Conservation (phyloP, 1,284 basidiomycete species). For the Sutorius eximius region DNA sequence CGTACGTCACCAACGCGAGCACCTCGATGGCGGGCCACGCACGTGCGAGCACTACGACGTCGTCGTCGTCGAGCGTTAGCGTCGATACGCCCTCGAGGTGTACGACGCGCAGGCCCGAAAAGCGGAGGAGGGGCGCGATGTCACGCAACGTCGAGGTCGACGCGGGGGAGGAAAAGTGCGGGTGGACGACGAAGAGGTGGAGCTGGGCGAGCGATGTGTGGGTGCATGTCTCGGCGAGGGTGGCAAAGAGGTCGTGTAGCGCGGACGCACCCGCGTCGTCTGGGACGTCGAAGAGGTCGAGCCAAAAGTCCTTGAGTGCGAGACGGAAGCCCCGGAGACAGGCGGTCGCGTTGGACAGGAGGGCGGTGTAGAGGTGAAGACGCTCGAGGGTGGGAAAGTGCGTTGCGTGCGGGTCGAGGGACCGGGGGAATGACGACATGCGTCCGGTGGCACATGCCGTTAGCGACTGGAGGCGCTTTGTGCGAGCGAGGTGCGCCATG, state of each 20-base stretch:
- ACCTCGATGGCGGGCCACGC: slow-evolving; percentile 25
- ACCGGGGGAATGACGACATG: slow-evolving; percentile 11
- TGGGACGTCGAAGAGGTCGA: slow-evolving; percentile 22
- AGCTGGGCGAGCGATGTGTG: slow-evolving; percentile 10
- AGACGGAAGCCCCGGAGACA: slow-evolving; percentile 15
- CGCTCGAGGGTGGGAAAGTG: slow-evolving; percentile 13
- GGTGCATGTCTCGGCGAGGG: slow-evolving; percentile 16
- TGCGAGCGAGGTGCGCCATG: slow-evolving; percentile 19
- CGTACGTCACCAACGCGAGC: slow-evolving; percentile 21
- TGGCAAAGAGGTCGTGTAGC: slow-evolving; percentile 14
- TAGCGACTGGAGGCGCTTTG: slow-evolving; percentile 16
- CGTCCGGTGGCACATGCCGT: slow-evolving; percentile 15
- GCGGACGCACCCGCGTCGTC: slow-evolving; percentile 9
- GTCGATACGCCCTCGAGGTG: slow-evolving; percentile 20
- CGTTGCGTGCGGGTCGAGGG: not conserved
- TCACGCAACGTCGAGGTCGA: slow-evolving; percentile 12
- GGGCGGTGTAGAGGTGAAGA: slow-evolving; percentile 24
- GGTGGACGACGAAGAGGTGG: slow-evolving; percentile 17
- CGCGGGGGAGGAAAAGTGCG: slow-evolving; percentile 4
- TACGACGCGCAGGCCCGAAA: slow-evolving; percentile 15
- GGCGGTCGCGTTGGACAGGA: slow-evolving; percentile 11
- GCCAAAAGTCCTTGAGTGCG: slow-evolving; percentile 17
- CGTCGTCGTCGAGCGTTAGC: slow-evolving; percentile 18
- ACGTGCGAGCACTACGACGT: slow-evolving; percentile 12
- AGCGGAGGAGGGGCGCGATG: slow-evolving; percentile 16